phyloP scores from a whole-genome alignment of 495 filamentous ascomycete species.

The Aspergillus leporis region DNA sequence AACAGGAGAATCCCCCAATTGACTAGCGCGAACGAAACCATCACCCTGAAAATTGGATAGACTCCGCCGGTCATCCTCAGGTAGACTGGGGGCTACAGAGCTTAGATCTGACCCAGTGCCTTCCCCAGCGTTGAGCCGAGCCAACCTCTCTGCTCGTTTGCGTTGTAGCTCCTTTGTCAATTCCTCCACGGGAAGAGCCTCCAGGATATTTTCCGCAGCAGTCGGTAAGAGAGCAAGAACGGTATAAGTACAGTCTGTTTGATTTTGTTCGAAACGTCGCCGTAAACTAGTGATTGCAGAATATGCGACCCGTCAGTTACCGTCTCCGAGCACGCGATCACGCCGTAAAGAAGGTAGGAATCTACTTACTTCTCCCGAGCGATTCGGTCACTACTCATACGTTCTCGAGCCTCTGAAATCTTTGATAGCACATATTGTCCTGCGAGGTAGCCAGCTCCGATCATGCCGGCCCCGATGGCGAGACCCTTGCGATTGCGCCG shows the following conservation, averaged over 20 bases:
- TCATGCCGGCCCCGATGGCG: constrained; percentile 79
- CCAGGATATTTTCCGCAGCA: constrained; percentile 82
- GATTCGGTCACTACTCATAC: constrained; percentile 92
- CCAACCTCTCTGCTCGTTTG: constrained; percentile 79
- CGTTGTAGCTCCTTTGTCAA: constrained; percentile 89
- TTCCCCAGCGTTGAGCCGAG: constrained; percentile 53
- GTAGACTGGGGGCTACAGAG: constrained; percentile 73
- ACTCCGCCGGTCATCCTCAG: constrained; percentile 80
- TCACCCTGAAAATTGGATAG: constrained; percentile 75
- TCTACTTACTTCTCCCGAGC: constrained; percentile 88
- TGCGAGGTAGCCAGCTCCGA: constrained; percentile 89
- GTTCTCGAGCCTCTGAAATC: constrained; percentile 87
- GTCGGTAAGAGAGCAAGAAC: constrained; percentile 93
- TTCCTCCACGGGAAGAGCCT: constrained; percentile 84
- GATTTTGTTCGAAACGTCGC: constrained; percentile 95
- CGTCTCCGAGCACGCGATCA: constrained; percentile 10
- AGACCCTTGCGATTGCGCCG: constrained; percentile 87
- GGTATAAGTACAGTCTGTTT: constrained; percentile 98
- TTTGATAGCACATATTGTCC: constrained; percentile 89
- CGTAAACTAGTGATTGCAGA: constrained; percentile 65
- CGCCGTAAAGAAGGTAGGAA: neutral
- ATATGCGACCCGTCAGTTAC: constrained; percentile 12
- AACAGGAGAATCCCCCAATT: constrained; percentile 55
- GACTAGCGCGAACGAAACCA: constrained; percentile 76
- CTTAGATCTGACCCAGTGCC: constrained; percentile 60